These are phyloP conservation scores for Rauvolfia tetraphylla DNA, from an alignment of 257 asterid species.

Conservation along the genomic window DNA sequence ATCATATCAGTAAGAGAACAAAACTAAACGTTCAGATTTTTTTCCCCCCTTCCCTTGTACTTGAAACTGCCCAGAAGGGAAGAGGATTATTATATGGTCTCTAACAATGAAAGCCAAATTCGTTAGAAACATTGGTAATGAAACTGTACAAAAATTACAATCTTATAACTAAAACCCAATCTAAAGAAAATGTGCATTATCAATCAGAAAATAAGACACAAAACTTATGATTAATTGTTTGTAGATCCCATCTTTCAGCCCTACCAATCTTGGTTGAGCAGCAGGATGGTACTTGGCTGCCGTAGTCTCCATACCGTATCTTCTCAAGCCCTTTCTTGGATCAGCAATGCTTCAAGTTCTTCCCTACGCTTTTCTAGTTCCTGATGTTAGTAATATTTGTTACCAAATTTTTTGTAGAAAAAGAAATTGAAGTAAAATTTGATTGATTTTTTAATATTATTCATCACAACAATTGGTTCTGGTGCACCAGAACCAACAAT, in stretches of 20 bases:
- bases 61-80: neutral
- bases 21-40: neutral
- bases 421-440: neutral
- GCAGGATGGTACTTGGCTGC: neutral
- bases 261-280: neutral
- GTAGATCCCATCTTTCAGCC: neutral
- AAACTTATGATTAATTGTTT: neutral
- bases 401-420: neutral
- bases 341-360: slow-evolving; percentile 71
- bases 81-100: neutral
- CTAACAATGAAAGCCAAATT: neutral
- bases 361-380: slow-evolving; percentile 77
- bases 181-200: neutral
- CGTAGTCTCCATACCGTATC: neutral
- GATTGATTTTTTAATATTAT: neutral
- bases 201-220: neutral
- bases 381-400: slow-evolving; percentile 32
- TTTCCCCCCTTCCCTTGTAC: neutral
- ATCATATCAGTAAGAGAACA: neutral
- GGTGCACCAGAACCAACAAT: neutral
- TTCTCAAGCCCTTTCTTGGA: slow-evolving; percentile 42
- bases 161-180: neutral
- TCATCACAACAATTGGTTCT: neutral
- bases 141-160: slow-evolving; percentile 2
- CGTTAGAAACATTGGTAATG: neutral